Evolutionary conservation across 2,329 filamentous ascomycete species (phyloP), one percentile per base, ranked within the genome.

Genomic region (Arthrobotrys iridis): DNA sequence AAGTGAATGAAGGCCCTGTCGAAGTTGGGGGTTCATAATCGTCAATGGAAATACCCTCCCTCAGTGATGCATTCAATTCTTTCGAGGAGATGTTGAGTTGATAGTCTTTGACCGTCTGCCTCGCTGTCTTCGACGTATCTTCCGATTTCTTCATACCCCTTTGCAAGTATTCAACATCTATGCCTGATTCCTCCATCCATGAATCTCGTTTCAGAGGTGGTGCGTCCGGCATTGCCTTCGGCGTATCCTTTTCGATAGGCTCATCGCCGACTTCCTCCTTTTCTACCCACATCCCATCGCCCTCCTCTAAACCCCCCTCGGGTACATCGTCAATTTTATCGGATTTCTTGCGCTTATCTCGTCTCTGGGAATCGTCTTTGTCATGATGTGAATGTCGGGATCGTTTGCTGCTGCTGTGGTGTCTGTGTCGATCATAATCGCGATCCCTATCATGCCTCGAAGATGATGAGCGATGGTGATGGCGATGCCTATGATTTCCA

Each of bases 101-200:
- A 8, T 90, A 88, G 62, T 89, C 88, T 13, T 88, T 82, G 4
- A 82, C 79, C 6, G 80, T 81, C 57, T 83, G 83, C 77, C 83
- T 87, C 66, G 83, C 84, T 37, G 83, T 84, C 15, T 59, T 84
- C 79, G 81, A 83, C 79, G 79, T 82, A 78, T 83, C 84, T 37
- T 83, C 83, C 4, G 83, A 81, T 74, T 88, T 88, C 76, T 86
- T 86, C 0, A 83, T 82, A 2, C 83, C 84, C 74, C 87, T 85
- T 80, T 91, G 87, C 58, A 93, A 86, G 81, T 96, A 97, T 80
- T 98, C 93, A 62, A 93, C 90, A 35, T 96, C 83, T 0, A 90
- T 88, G 0, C 91, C 92, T 0, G 94, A 93, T 0, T 90, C 90
- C 73, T 93, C 90, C 95, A 99, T 99, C 93, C 96, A 99, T 0